These are phyloP conservation scores for Cyclotella kingstonii DNA, from an alignment of 108 stramenopile species.

Conservation along the genomic window DNA sequence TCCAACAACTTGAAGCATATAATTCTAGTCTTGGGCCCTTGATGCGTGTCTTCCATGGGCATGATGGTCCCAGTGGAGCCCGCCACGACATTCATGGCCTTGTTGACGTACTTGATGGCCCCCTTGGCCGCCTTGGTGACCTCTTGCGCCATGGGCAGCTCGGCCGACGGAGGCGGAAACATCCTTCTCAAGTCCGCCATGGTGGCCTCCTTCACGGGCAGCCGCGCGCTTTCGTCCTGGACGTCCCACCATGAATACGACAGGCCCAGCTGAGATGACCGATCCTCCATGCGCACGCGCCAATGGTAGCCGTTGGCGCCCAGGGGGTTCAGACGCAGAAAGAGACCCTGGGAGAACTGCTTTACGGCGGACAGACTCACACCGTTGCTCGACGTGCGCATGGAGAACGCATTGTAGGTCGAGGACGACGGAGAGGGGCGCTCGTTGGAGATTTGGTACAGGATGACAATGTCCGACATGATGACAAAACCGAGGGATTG, in stretches of 20 bases:
- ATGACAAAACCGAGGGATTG: background rate
- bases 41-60: constrained; percentile 22
- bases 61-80: constrained; percentile 9
- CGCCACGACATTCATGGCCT: constrained; percentile 66
- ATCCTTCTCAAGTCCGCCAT: constrained; percentile 58
- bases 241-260: constrained; percentile 87
- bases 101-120: constrained; percentile 74
- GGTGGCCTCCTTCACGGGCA: constrained; percentile 73
- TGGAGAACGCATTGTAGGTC: constrained; percentile 60
- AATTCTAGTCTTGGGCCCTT: constrained; percentile 56
- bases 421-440: background rate
- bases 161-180: no score
- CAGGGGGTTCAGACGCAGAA: constrained; percentile 52
- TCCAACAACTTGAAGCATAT: constrained; percentile 85
- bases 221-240: constrained; percentile 81
- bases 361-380: constrained; percentile 68
- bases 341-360: constrained; percentile 59
- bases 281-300: constrained; percentile 84
- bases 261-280: constrained; percentile 14
- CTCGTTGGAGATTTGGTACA: constrained; percentile 58
- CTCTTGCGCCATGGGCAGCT: no score
- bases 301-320: constrained; percentile 84
- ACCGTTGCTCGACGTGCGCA: constrained; percentile 57
- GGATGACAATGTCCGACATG: constrained; percentile 44
- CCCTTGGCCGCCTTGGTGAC: constrained; percentile 77